Evolutionary conservation across 225 moss, liverwort and hornwort genomes (phyloP), one percentile per base, ranked within the genome.

Genomic region (Pseudoscleropodium purum): DNA sequence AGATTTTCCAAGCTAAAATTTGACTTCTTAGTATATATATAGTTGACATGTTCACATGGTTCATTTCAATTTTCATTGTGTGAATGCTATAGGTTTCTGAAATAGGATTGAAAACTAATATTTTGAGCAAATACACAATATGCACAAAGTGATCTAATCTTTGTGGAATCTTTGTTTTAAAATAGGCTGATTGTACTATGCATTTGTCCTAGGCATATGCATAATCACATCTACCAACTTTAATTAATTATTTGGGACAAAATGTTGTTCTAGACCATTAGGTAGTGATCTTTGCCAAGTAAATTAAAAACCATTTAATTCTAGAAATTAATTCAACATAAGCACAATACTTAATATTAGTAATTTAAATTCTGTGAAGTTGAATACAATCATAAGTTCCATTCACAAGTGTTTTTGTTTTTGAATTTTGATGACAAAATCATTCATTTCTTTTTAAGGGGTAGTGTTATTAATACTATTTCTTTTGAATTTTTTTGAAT

Each of bases 231-330:
- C 16, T 37, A 16, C 11, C n/a, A n/a, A 26, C 37, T 57, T 56
- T 16, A 25, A 56, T n/a, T 6, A 17, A 57, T 77, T 52, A 36
- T 77, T 54, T 0, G 0, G 1, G 2, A 77, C 0, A 0, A 2
- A 77, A 54, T 52, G 24, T 5, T 1, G 1, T 20, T 51, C 8
- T 76, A 20, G 12, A 33, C 20, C 33, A 14, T 19, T 19, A 12
- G 11, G 31, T 49, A 34, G 33, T 5, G 1, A 13, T 76, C 34
- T 52, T 36, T 54, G 18, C n/a, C 26, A 80, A 18, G 7, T 39
- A 57, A n/a, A 59, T 27, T n/a, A 7, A 18, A 27, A 57, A 26
- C 7, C 11, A n/a, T 15, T 27, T 27, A 4, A 26, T 37, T 59
- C 0, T n/a, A 1, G 2, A 37, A 56, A 41, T 20, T 43, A 57